A percentile compares a stretch with the other conserved stretches of the same genome.
Evolutionary conservation across 2,329 filamentous ascomycete species (phyloP).

Genomic region (Penicillium decumbens): DNA sequence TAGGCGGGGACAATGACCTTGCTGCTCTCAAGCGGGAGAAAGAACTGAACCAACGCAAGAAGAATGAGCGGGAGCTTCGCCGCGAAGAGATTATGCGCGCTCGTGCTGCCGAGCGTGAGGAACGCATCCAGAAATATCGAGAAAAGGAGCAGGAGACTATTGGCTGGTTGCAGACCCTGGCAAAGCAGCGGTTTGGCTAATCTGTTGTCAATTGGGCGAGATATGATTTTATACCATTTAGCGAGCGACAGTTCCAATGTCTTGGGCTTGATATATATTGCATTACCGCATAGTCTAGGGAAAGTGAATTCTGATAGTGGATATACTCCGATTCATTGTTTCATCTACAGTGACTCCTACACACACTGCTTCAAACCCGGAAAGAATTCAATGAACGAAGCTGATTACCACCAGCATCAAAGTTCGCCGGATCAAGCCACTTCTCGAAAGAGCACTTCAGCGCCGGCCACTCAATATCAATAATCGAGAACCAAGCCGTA

Average conservation of each 20-base stretch:
- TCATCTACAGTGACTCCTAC: neutral
- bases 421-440: conserved; percentile 16
- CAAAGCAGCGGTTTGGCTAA: conserved; percentile 68
- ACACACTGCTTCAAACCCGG: neutral
- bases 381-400: conserved; percentile 5
- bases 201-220: neutral
- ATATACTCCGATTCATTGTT: neutral
- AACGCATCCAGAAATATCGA: conserved; percentile 63
- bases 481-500: too few species aligned
- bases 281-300: neutral
- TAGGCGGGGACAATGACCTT: conserved; percentile 58
- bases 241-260: neutral
- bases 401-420: conserved; percentile 14
- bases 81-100: conserved; percentile 76
- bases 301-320: neutral
- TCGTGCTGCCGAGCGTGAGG: conserved; percentile 72
- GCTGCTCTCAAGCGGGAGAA: conserved; percentile 64
- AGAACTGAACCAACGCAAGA: conserved; percentile 63
- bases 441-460: conserved; percentile 12
- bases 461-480: conserved; percentile 9
- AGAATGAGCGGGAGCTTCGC: conserved; percentile 76
- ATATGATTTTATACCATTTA: neutral
- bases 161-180: conserved; percentile 72
- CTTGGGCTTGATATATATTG: neutral
- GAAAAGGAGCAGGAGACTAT: conserved; percentile 81